Evolutionary conservation across 768 basidiomycete species (phyloP).

Genomic region (Tulasnella sp.): DNA sequence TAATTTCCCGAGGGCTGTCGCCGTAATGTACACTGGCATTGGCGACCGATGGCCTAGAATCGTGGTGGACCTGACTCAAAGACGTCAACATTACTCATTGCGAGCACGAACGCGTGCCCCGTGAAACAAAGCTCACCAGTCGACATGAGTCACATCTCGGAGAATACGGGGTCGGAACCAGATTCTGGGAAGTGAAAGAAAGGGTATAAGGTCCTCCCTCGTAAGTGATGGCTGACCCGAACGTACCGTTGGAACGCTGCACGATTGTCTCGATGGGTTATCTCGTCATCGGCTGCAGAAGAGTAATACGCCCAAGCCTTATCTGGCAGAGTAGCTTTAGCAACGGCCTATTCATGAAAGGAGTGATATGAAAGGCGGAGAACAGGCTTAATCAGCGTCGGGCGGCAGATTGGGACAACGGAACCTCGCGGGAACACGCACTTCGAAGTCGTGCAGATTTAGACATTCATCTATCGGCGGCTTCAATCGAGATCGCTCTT

Average conservation of each 20-base stretch:
- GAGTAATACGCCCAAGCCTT: slow-evolving; percentile 97
- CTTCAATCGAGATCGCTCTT: slow-evolving; percentile 50
- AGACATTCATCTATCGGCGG: slow-evolving; percentile 73
- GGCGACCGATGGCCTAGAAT: slow-evolving; percentile 68
- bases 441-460: slow-evolving; percentile 93
- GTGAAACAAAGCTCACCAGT: slow-evolving; percentile 39
- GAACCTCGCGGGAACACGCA: slow-evolving; percentile 30
- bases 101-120: neutral
- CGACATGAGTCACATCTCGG: slow-evolving; percentile 76
- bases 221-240: neutral
- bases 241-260: slow-evolving; percentile 77
- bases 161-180: slow-evolving; percentile 90
- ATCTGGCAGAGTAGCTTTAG: slow-evolving; percentile 67
- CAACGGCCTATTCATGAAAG: slow-evolving; percentile 57
- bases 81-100: neutral
- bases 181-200: slow-evolving; percentile 33
- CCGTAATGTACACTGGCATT: slow-evolving; percentile 81
- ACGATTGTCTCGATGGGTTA: slow-evolving; percentile 82
- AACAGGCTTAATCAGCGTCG: slow-evolving; percentile 24
- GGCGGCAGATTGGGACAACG: neutral
- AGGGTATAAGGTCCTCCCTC: slow-evolving; percentile 23
- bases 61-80: slow-evolving; percentile 42
- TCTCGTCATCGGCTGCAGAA: slow-evolving; percentile 94
- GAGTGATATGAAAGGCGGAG: slow-evolving; percentile 2
- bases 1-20: slow-evolving; percentile 85